Percentiles rank a stretch among this genome's conserved stretches.
These are phyloP conservation scores for Pezicula radicicola DNA, from an alignment of 2,329 filamentous ascomycete genomes.

Conservation along the genomic window DNA sequence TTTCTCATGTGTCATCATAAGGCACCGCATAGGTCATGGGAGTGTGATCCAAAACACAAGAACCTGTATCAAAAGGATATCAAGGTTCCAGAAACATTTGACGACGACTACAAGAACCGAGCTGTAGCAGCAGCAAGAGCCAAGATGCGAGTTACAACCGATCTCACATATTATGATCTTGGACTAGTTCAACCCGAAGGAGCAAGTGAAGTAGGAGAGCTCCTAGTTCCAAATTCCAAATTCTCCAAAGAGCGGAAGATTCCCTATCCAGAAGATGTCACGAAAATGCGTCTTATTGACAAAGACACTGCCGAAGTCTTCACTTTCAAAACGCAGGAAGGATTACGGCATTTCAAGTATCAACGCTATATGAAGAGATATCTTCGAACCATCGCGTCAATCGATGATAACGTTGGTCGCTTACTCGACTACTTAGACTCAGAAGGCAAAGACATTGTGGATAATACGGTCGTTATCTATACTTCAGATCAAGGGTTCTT, in stretches of 20 bases:
- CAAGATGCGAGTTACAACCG: constrained; percentile 49
- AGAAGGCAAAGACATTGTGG: constrained; percentile 33
- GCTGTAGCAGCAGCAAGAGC: constrained; percentile 45
- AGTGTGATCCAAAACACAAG: constrained; percentile 46
- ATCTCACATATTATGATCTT: constrained; percentile 48
- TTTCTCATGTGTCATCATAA: constrained; percentile 57
- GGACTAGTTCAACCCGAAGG: constrained; percentile 50
- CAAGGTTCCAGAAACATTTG: constrained; percentile 47
- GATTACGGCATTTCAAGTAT: constrained; percentile 51
- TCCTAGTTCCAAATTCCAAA: constrained; percentile 26
- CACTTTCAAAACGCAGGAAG: constrained; percentile 36
- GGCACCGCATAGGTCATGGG: constrained; percentile 50
- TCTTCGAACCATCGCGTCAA: constrained; percentile 46
- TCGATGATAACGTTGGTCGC: constrained; percentile 50
- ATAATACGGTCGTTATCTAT: constrained; percentile 52
- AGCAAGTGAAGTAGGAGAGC: constrained; percentile 34
- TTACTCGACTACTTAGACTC: constrained; percentile 44
- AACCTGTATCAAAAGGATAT: constrained; percentile 44
- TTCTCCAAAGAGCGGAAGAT: constrained; percentile 35
- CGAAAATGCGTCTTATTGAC: constrained; percentile 35
- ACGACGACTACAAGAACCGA: constrained; percentile 51
- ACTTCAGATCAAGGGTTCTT: constrained; percentile 55
- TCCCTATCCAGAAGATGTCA: constrained; percentile 31
- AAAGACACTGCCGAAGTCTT: constrained; percentile 44
- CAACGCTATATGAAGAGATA: constrained; percentile 56